Base-by-base conservation (phyloP, 2,329 filamentous ascomycete genomes). In the Aspergillus pseudoglaucus region DNA sequence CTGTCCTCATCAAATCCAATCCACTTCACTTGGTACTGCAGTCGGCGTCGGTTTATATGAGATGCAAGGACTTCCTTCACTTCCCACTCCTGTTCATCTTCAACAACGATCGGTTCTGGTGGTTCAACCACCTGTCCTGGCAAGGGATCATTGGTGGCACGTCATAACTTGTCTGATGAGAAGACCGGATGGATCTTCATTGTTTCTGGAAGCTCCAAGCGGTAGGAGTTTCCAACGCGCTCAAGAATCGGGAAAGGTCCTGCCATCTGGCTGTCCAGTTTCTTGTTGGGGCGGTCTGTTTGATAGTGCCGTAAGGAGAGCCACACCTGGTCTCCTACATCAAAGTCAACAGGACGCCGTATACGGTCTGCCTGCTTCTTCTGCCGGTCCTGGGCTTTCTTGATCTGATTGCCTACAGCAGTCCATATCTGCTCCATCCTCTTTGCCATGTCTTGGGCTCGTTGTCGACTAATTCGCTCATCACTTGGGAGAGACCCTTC, bases 11-110 rank as follows among this genome's bases (percentile, higher is more conserved):
- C 47, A 27, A 23, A 27, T 1, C 50, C 52, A 1, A 30, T 23
- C 53, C 50, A 51, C 9, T 46, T 48, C 3, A 49, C 48, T 2
- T 38, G 17, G 10, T 55, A 55, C 6, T 47, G 33, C 1, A 55
- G 39, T 22, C 49, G 45, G 1, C 37, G 14, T 6, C 39, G 35
- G 9, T 33, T 12, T 4, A 48, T n/a, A 3, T 46, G 20, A 3
- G 41, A 35, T 5, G 44, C 48, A 1, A 55, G 18, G 3, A 55
- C 47, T n/a, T 47, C 18, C n/a, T 51, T 46, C 3, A 54, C 45
- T 8, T 50, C 49, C 49, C 42, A 52, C 42, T 52, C 52, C 6
- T 44, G 27, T n/a, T 23, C 22, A 23, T 23, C 5, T 8, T 6
- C 22, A 23, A 23, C 22, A 7, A 23, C 5, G 6, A 33, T 33